Evolutionary conservation across 2,329 filamentous ascomycete genomes (phyloP), one percentile per base, ranked within the genome.

Genomic region (Akanthomyces dipterigenus): DNA sequence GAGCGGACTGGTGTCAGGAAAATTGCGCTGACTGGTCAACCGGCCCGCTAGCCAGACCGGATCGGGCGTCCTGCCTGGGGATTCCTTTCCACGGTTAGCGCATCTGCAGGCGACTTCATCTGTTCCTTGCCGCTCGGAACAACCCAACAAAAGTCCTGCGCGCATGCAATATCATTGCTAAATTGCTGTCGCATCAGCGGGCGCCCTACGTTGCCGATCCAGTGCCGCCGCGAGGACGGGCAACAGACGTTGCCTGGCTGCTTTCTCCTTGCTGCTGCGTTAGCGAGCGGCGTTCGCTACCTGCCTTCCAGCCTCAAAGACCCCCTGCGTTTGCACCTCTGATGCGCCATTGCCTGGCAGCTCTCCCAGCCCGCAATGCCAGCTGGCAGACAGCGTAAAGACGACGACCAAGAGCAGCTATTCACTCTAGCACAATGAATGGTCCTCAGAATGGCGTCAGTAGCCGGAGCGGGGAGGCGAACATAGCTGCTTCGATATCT

Each of bases 391-490:
- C 63, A 65, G 66, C 67, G 64, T 70, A 63, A 71, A 49, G 55
- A 67, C 43, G 61, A 58, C 66, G 65, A 72, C 60, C 65, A 53
- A 73, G 67, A 67, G 70, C 69, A 63, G 68, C 65, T 24, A 71
- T 72, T 70, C 67, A 70, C 57, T 64, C 66, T 60, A 66, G 68
- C 62, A 69, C 67, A 55, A 68, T 68, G 62, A 70, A 72, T 58
- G 69, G 69, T 48, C 61, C 67, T 48, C 67, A 70, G 59, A 76
- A 77, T 68, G 76, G 76, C 66, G 55, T 67, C 49, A 64, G 66
- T 60, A 64, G 65, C 60, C 67, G 69, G 43, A 62, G 66, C 54
- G 67, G 64, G 59, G 65, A 64, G 51, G 51, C 64, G 18, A 65
- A 70, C 55, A 59, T 66, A 34, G 68, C 66, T 55, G 65, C 67